Percentiles rank a stretch among this genome's conserved stretches.
These are phyloP conservation scores for Arachis stenosperma DNA, from an alignment of 306 rosid genomes.

Conservation along the genomic window DNA sequence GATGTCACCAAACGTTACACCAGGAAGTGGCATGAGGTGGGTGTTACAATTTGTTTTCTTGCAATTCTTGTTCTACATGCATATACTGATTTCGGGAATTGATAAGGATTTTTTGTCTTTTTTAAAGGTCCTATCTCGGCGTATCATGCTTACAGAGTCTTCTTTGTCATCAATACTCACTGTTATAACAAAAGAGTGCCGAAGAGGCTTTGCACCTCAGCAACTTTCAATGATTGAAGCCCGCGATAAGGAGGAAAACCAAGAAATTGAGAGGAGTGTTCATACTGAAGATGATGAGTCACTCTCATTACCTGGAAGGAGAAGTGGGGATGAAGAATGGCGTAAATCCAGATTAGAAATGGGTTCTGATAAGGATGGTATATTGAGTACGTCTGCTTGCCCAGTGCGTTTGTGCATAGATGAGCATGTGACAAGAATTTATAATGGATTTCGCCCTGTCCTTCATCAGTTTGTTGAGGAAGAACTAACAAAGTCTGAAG, in stretches of 20 bases:
- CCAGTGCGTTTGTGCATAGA: constrained; percentile 78
- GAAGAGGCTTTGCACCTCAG: constrained; percentile 63
- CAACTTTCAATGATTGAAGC: constrained; percentile 62
- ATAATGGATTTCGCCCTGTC: constrained; percentile 66
- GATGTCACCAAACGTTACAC: constrained; percentile 97
- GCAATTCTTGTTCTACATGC: neutral
- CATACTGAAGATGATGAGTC: constrained; percentile 60
- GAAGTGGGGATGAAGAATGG: constrained; percentile 92
- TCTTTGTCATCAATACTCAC: constrained; percentile 57
- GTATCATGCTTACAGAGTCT: constrained; percentile 61
- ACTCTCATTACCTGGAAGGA: constrained; percentile 88
- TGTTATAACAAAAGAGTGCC: constrained; percentile 59
- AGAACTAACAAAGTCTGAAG: constrained; percentile 54
- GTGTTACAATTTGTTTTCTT: constrained; percentile 25
- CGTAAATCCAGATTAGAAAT: constrained; percentile 76
- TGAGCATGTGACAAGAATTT: constrained; percentile 80
- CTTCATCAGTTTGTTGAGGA: constrained; percentile 61
- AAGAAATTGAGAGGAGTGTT: constrained; percentile 57
- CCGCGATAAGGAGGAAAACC: constrained; percentile 71
- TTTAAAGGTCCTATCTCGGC: constrained; percentile 76
- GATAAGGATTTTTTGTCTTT: constrained; percentile 11
- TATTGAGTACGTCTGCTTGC: constrained; percentile 64
- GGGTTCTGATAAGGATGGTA: constrained; percentile 60
- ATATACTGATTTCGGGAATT: constrained; percentile 27
- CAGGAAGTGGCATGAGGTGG: constrained; percentile 91